phyloP scores from a whole-genome alignment of 371 early-diverging fungal genomes.

The Rhizomucor pusillus region DNA sequence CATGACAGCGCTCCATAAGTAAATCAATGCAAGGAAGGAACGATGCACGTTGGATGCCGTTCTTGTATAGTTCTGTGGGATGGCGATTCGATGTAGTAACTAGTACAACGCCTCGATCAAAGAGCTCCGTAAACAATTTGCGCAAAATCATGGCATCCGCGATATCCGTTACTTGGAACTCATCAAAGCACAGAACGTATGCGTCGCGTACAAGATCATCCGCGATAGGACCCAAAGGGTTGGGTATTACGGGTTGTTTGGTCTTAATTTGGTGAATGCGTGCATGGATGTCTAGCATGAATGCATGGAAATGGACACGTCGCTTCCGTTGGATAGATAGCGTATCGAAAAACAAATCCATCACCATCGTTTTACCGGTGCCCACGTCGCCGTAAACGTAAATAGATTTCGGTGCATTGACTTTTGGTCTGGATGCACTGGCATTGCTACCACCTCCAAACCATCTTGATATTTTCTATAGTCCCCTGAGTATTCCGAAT shows the following conservation, averaged over 20 bases:
- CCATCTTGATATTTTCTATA: too few relatives aligned
- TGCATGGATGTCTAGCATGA: constrained; percentile 91
- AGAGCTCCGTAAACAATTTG: constrained; percentile 78
- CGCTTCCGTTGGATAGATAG: constrained; percentile 69
- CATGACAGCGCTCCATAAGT: constrained; percentile 75
- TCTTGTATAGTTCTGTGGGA: constrained; percentile 91
- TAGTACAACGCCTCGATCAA: constrained; percentile 84
- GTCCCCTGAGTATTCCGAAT: too few relatives aligned
- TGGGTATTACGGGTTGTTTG: constrained; percentile 41
- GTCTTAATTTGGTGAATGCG: constrained; percentile 76
- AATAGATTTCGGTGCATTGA: constrained; percentile 53
- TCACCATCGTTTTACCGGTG: constrained; percentile 95
- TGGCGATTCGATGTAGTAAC: constrained; percentile 94
- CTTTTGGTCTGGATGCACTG: too few relatives aligned
- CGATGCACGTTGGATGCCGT: constrained; percentile 90
- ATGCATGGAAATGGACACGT: constrained; percentile 93
- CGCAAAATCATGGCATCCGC: constrained; percentile 96
- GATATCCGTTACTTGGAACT: constrained; percentile 96
- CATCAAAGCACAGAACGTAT: constrained; percentile 92
- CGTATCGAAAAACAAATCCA: constrained; percentile 91
- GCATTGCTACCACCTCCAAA: too few relatives aligned
- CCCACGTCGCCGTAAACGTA: constrained; percentile 86
- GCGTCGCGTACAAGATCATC: constrained; percentile 77
- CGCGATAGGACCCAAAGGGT: constrained; percentile 83
- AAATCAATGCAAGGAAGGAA: constrained; percentile 91